Conservation (phyloP, 139 green algal species). For the Chara braunii region DNA sequence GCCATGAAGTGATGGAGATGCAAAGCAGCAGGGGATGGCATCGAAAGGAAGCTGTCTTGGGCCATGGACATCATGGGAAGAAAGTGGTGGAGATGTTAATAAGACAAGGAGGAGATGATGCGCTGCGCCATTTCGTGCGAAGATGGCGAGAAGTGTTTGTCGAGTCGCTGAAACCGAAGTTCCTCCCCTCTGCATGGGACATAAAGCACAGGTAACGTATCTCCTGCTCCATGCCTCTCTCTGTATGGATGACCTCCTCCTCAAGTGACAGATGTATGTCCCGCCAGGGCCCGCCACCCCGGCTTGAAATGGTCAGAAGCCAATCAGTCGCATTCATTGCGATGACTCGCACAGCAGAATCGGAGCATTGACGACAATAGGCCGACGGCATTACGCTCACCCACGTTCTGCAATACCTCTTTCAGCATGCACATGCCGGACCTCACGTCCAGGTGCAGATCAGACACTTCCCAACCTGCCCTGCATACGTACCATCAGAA, state of each 20-base stretch:
- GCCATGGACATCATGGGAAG: conserved; percentile 21
- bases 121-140: conserved; percentile 19
- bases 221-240: background rate
- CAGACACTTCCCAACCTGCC: background rate
- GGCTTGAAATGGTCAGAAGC: background rate
- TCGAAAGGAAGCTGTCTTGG: conserved; percentile 6
- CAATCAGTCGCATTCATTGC: background rate
- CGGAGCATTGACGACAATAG: background rate
- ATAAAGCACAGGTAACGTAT: conserved; percentile 25
- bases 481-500: background rate
- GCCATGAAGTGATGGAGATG: background rate
- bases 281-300: background rate
- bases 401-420: background rate
- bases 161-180: conserved; percentile 10
- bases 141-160: conserved; percentile 29
- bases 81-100: conserved; percentile 19
- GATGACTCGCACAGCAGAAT: background rate
- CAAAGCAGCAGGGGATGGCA: background rate
- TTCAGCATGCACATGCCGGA: background rate
- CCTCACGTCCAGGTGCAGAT: background rate
- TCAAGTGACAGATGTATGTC: background rate
- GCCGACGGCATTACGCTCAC: background rate
- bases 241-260: background rate
- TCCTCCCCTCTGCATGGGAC: conserved; percentile 28
- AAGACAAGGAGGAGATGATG: conserved; percentile 17